Evolutionary conservation across 352 stramenopile species (phyloP).

Genomic region (Pythium apleroticum): DNA sequence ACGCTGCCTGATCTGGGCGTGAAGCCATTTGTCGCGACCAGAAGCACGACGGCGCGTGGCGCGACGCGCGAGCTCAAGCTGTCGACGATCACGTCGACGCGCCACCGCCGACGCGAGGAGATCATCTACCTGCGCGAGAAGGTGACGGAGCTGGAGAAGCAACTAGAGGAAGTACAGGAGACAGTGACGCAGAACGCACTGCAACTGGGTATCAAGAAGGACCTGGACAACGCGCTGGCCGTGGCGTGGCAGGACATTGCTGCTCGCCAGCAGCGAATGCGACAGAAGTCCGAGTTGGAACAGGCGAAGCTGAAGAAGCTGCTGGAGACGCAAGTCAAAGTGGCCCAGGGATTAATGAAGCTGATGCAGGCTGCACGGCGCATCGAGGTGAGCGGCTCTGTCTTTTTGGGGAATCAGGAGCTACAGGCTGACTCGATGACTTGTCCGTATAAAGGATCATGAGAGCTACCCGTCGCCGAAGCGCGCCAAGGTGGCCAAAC

Average conservation of each 20-base stretch:
- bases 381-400: constrained; percentile 3
- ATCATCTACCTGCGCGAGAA: constrained; percentile 15
- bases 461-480: neutral
- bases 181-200: neutral
- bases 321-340: constrained; percentile 32
- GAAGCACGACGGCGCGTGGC: neutral
- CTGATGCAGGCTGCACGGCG: constrained; percentile 21
- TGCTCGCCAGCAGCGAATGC: constrained; percentile 15
- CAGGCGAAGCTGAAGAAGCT: constrained; percentile 26
- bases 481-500: neutral
- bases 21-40: neutral
- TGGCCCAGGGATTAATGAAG: constrained; percentile 31
- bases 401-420: neutral
- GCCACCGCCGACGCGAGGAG: constrained; percentile 14
- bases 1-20: neutral
- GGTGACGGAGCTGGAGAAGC: constrained; percentile 12
- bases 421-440: too few relatives aligned
- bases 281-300: constrained; percentile 28
- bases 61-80: constrained; percentile 7
- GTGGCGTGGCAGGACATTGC: constrained; percentile 18
- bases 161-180: neutral
- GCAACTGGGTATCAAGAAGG: neutral
- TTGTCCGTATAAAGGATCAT: constrained; percentile 1
- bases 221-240: constrained; percentile 4
- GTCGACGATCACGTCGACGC: constrained; percentile 17